phyloP scores from a whole-genome alignment of 2,329 filamentous ascomycete genomes.

The Dactylellina leptospora region DNA sequence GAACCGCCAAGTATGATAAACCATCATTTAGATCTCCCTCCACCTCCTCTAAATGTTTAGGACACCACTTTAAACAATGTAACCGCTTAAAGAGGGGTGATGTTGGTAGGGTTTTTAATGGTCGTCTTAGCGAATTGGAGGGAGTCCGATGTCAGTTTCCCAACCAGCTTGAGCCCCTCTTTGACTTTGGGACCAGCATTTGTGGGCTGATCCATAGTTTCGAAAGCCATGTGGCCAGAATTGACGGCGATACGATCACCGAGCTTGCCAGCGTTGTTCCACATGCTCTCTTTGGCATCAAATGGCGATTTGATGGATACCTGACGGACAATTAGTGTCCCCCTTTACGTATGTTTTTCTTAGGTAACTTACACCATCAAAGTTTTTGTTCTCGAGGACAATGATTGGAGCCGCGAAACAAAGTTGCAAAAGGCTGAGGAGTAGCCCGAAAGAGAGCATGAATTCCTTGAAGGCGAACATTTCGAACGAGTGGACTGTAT shows the following conservation, averaged over 20 bases:
- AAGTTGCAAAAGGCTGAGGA: constrained; percentile 1
- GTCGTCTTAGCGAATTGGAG: background rate
- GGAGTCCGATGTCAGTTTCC: background rate
- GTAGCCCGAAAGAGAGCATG: background rate
- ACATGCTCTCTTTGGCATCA: background rate
- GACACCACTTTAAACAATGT: too few relatives aligned
- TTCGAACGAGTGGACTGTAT: too few relatives aligned
- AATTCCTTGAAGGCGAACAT: constrained; percentile 19
- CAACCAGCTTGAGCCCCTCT: background rate
- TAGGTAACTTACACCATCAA: constrained; percentile 1
- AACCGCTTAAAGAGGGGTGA: background rate
- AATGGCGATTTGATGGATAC: background rate
- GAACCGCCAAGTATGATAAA: too few relatives aligned
- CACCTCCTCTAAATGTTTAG: too few relatives aligned
- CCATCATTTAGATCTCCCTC: too few relatives aligned
- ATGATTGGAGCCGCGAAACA: constrained; percentile 10
- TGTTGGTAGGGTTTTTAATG: constrained; percentile 2
- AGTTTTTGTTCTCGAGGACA: background rate
- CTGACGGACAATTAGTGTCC: background rate
- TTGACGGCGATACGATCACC: constrained; percentile 2
- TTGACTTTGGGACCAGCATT: background rate
- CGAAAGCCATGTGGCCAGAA: background rate
- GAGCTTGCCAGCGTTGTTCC: background rate
- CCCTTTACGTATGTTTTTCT: too few relatives aligned
- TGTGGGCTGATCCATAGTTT: background rate